Evolutionary conservation across 768 basidiomycete species (phyloP), one percentile per base, ranked within the genome.

Genomic region (Boletus tomentosulus): DNA sequence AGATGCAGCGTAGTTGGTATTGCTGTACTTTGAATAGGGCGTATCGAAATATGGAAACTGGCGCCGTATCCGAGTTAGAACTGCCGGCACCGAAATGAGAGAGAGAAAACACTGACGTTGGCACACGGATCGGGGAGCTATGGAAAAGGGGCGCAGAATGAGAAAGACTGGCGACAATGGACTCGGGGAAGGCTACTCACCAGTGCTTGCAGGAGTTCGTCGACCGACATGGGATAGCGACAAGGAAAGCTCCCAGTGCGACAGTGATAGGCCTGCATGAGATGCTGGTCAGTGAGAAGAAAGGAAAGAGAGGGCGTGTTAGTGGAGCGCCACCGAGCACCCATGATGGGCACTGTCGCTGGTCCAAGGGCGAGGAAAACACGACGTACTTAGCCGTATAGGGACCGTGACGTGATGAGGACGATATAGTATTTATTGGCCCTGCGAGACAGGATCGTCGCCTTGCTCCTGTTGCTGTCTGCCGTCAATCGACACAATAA

Each of bases 1-100:
- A 1, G 62, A 47, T 7, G 53, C 59, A 16, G 62, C 41, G 34
- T 53, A 46, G 50, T 67, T 59, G 46, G 53, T 55, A 27, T 53
- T 53, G 37, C 31, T 33, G 42, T 58, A 58, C 46, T 54, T 55
- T 25, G 59, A 60, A 39, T 57, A 61, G 10, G 46, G 48, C 10
- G 64, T 64, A 16, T 63, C 58, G 13, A 64, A 53, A 19, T 22
- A 55, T 22, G 51, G 55, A 46, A 45, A 31, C 64, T 66, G 12
- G 13, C 2, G 15, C 22, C 30, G 16, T 37, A 7, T 15, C 25
- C 50, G 24, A 28, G 51, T 41, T 31, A 53, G 31, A 53, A 13
- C 24, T 6, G 22, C 19, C 33, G 19, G 16, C 6, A 16, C 9
- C 9, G 38, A 12, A 5, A 37, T 5, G 13, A 19, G 24, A 24